Evolutionary conservation across 148 eudicot genomes (phyloP).

Genomic region (Linanthus parryae): DNA sequence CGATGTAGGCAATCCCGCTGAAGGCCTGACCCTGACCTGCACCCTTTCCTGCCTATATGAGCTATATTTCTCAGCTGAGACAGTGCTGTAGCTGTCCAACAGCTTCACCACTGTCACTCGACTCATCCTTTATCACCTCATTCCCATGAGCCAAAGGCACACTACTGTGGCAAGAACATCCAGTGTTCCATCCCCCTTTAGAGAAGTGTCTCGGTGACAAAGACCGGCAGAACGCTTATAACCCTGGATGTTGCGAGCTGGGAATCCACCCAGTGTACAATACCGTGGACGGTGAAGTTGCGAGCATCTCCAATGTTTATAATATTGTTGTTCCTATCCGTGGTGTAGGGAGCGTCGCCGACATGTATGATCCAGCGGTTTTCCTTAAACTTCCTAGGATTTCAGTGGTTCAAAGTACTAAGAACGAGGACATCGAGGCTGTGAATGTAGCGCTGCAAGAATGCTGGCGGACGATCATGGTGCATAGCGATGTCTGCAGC

Average conservation of each 20-base stretch:
- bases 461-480: constrained; percentile 60
- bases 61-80: constrained; percentile 60
- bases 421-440: constrained; percentile 43
- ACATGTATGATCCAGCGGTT: constrained; percentile 51
- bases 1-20: constrained; percentile 69
- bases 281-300: constrained; percentile 35
- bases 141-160: constrained; percentile 32
- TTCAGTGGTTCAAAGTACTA: constrained; percentile 69
- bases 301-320: constrained; percentile 30
- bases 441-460: constrained; percentile 31
- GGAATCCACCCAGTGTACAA: constrained; percentile 52
- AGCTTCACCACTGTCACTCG: constrained; percentile 38
- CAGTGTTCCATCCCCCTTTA: constrained; percentile 68
- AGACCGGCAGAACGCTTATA: constrained; percentile 48
- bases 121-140: constrained; percentile 32
- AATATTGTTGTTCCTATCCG: too few relatives aligned
- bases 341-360: constrained; percentile 34
- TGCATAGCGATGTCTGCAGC: constrained; percentile 54
- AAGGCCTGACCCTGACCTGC: constrained; percentile 31
- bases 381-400: constrained; percentile 45
- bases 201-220: constrained; percentile 64
- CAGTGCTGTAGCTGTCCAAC: constrained; percentile 51
- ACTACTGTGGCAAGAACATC: constrained; percentile 55
- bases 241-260: constrained; percentile 37
- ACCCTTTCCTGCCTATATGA: constrained; percentile 41